Evolutionary conservation across 257 asterid genomes (phyloP).

Genomic region (Ballota nigra): DNA sequence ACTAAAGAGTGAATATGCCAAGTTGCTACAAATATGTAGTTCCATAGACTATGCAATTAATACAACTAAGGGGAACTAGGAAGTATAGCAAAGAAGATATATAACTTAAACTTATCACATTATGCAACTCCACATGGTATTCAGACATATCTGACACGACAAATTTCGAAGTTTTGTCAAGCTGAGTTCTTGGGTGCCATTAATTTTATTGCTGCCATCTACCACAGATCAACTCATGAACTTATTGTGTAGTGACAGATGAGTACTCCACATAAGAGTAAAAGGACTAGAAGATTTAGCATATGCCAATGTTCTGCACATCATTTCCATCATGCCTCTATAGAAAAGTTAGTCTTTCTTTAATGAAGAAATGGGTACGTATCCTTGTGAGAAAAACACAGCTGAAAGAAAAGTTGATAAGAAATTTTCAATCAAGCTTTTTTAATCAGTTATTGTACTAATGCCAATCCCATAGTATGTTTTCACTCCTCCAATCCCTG

Average conservation of each 20-base stretch:
- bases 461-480: neutral
- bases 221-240: neutral
- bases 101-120: neutral
- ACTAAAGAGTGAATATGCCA: slow-evolving; percentile 18
- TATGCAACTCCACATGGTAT: neutral
- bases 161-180: neutral
- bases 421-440: neutral
- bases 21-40: slow-evolving; percentile 12
- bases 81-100: slow-evolving; percentile 6
- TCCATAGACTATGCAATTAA: neutral
- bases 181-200: slow-evolving; percentile 4
- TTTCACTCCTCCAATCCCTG: neutral
- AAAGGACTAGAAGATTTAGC: neutral
- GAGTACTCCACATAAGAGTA: neutral
- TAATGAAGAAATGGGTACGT: neutral
- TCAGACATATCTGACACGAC: neutral
- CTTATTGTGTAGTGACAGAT: neutral
- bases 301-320: neutral
- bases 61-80: slow-evolving; percentile 15
- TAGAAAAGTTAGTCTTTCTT: neutral
- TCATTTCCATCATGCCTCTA: too few species aligned
- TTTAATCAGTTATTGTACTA: neutral
- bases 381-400: neutral
- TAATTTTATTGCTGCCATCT: neutral
- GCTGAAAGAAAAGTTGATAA: neutral